phyloP scores from a whole-genome alignment of 2,329 filamentous ascomycete genomes.

The Berkeleyomyces rouxiae region DNA sequence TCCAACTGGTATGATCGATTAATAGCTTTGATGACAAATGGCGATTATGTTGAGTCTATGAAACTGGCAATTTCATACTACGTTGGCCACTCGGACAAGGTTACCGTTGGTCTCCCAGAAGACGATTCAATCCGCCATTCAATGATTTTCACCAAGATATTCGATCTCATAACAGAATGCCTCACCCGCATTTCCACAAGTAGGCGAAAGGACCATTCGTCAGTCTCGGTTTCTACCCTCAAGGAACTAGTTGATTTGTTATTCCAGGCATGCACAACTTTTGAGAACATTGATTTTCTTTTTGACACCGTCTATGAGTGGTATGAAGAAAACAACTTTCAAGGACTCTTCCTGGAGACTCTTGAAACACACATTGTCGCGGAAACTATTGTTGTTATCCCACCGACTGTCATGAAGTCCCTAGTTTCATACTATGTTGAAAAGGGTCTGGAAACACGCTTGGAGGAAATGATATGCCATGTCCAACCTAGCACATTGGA shows the following conservation, averaged over 20 bases:
- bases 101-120: constrained; percentile 85
- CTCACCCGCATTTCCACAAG: constrained; percentile 46
- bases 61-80: constrained; percentile 85
- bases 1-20: constrained; percentile 96
- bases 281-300: constrained; percentile 65
- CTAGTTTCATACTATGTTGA: constrained; percentile 67
- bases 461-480: constrained; percentile 90
- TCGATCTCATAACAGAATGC: constrained; percentile 88
- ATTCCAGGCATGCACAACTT: constrained; percentile 65
- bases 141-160: constrained; percentile 72
- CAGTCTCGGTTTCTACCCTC: constrained; percentile 2
- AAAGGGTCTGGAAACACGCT: constrained; percentile 54
- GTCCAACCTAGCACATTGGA: constrained; percentile 84
- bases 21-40: constrained; percentile 85
- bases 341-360: constrained; percentile 65
- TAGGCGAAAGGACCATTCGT: not conserved
- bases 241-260: constrained; percentile 62
- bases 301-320: constrained; percentile 84
- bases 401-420: constrained; percentile 71
- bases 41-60: constrained; percentile 89
- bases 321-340: constrained; percentile 46
- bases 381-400: constrained; percentile 54
- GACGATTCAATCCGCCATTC: constrained; percentile 58
- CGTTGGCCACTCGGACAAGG: constrained; percentile 74
- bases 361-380: constrained; percentile 80